Evolutionary conservation across 345 rosid species (phyloP).

Genomic region (Brassica incana): DNA sequence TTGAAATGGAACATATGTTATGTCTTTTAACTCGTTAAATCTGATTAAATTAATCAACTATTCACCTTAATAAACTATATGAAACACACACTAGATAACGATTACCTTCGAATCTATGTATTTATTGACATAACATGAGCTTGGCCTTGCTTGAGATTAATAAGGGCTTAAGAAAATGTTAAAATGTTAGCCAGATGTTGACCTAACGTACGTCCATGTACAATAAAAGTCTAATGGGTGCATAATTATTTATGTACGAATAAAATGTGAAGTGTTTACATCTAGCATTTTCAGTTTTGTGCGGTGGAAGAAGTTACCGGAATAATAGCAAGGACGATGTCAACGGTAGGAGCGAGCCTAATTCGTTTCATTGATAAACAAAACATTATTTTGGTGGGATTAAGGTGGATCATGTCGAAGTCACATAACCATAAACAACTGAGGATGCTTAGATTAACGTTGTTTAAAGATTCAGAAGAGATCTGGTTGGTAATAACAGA

Average conservation of each 20-base stretch:
- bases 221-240: background rate
- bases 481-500: background rate
- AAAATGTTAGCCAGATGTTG: background rate
- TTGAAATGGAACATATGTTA: conserved; percentile 40
- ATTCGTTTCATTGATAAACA: background rate
- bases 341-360: background rate
- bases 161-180: background rate
- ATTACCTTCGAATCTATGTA: background rate
- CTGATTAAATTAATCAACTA: background rate
- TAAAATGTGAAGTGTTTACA: background rate
- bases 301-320: background rate
- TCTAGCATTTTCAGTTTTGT: background rate
- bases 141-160: background rate
- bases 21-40: conserved; percentile 31
- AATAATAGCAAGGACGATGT: background rate
- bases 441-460: background rate
- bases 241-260: background rate
- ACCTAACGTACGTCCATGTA: background rate
- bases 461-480: background rate
- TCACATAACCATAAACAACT: background rate
- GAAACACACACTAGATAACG: background rate
- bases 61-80: background rate
- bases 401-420: background rate
- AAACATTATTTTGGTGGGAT: background rate
- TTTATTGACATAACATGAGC: conserved; percentile 4